Evolutionary conservation across 352 stramenopile species (phyloP).

Genomic region (Aphanomyces invadans): DNA sequence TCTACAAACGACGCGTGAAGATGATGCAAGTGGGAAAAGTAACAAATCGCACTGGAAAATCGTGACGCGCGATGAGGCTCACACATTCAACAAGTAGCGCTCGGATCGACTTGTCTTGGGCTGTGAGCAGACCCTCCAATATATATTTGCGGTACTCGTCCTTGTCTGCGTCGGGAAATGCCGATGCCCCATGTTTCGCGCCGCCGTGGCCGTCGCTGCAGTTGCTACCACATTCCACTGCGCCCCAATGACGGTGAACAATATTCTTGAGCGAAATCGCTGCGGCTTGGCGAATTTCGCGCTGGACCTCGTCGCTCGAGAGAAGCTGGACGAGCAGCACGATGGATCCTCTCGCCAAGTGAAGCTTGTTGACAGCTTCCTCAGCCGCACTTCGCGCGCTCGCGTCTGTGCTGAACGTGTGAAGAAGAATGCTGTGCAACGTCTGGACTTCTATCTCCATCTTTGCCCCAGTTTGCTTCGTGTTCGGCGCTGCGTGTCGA

Average conservation of each 20-base stretch:
- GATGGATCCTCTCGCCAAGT: slow-evolving; percentile 64
- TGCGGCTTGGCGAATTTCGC: slow-evolving; percentile 87
- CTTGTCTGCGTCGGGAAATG: slow-evolving; percentile 29
- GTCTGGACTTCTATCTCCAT: slow-evolving; percentile 77
- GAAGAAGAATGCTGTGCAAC: slow-evolving; percentile 83
- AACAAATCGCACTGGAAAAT: slow-evolving; percentile 91
- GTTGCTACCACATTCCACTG: slow-evolving; percentile 30
- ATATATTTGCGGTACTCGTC: slow-evolving; percentile 30
- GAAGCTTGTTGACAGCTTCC: slow-evolving; percentile 61
- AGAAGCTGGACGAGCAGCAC: slow-evolving; percentile 81
- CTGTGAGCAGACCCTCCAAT: slow-evolving; percentile 57
- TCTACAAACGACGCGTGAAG: slow-evolving; percentile 3
- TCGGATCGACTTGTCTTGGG: slow-evolving; percentile 85
- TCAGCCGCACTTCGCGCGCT: slow-evolving; percentile 62
- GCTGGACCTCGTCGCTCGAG: slow-evolving; percentile 54
- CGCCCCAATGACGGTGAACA: slow-evolving; percentile 91
- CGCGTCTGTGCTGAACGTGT: slow-evolving; percentile 78
- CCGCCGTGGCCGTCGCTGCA: slow-evolving; percentile 42
- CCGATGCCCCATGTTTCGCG: slow-evolving; percentile 47
- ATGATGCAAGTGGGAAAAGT: too few relatives aligned
- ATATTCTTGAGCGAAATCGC: slow-evolving; percentile 95
- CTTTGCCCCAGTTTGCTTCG: neutral
- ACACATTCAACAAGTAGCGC: slow-evolving; percentile 92
- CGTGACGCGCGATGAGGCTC: slow-evolving; percentile 89
- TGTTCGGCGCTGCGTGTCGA: neutral